Base-by-base conservation (phyloP, 129 eudicot species). In the Sambucus nigra region DNA sequence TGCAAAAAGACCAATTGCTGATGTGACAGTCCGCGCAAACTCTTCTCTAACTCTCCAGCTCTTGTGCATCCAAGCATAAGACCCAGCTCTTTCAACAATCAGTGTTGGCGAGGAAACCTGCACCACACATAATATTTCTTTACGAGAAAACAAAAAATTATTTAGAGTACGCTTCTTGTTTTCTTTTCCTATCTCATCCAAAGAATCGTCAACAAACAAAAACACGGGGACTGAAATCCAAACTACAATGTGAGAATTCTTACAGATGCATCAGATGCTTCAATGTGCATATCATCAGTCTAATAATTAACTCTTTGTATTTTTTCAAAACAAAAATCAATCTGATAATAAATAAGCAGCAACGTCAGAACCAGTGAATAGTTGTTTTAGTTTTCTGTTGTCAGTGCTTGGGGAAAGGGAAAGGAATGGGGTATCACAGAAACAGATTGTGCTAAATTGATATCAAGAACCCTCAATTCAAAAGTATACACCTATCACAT, bases 41-140 rank as follows among this genome's bases (percentile, higher is more conserved):
- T 91, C 98, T 53, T 91, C 99, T 64, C 99, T 69, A 47, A 91
- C 86, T 86, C 99, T 85, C 95, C 95, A 91, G 73, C 99, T 91
- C 76, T 73, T 91, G 84, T 91, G 89, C 53, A 69, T 69, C 99
- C 99, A 91, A 15, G 94, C 98, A 80, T 82, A 76, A 53, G 87
- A 79, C 39, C 99, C 99, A 47, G 99, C 99, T 64, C 99, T 81
- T 74, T 91, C 99, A 52, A 91, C 99, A 58, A 91, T 76, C 28
- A 91, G 79, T 53, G 99, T 91, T 47, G 99, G 95, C 18, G 99
- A 91, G 25, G 99, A 91, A 53, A 91, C 95, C 99, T 91, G 82
- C 55, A 67, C 41, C 69, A 68, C 48, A 3, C 38, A 24, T 47
- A 24, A 29, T 32, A 12, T 5, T n/a, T n/a, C n/a, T n/a, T n/a